These are phyloP conservation scores for Penicillium tannophilum DNA, from an alignment of 495 filamentous ascomycete genomes.

Conservation along the genomic window DNA sequence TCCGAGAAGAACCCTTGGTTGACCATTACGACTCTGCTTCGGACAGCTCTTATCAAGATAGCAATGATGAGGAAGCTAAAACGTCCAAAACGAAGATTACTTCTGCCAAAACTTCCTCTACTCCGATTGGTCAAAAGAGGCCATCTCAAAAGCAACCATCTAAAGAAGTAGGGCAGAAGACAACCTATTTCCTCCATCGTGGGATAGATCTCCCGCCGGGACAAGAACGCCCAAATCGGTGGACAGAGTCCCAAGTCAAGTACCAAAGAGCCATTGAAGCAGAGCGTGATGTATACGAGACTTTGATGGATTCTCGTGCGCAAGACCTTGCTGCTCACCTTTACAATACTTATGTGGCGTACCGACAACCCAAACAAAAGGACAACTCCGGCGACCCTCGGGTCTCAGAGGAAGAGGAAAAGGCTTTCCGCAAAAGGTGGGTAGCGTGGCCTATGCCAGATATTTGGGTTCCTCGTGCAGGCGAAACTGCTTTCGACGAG, in stretches of 20 bases:
- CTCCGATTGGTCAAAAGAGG: not conserved
- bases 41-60: slow-evolving; percentile 24
- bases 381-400: slow-evolving; percentile 30
- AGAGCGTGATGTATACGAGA: slow-evolving; percentile 59
- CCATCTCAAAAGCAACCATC: not conserved
- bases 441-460: slow-evolving; percentile 76
- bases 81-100: not conserved
- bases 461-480: slow-evolving; percentile 58
- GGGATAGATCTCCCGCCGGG: slow-evolving; percentile 27
- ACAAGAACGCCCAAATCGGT: slow-evolving; percentile 53
- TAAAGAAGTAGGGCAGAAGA: not conserved
- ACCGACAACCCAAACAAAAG: slow-evolving; percentile 41
- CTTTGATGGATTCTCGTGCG: slow-evolving; percentile 57
- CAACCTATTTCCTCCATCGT: slow-evolving; percentile 24
- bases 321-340: slow-evolving; percentile 73
- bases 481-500: slow-evolving; percentile 44
- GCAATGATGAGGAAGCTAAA: slow-evolving; percentile 19
- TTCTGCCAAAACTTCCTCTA: not conserved
- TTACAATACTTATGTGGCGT: slow-evolving; percentile 70
- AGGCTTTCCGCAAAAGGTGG: slow-evolving; percentile 58
- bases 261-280: slow-evolving; percentile 61
- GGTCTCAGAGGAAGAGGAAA: slow-evolving; percentile 20
- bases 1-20: slow-evolving; percentile 23
- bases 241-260: slow-evolving; percentile 53
- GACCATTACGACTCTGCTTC: slow-evolving; percentile 28